Conservation (phyloP, 305 asterid genomes). For the Fraxinus baroniana region DNA sequence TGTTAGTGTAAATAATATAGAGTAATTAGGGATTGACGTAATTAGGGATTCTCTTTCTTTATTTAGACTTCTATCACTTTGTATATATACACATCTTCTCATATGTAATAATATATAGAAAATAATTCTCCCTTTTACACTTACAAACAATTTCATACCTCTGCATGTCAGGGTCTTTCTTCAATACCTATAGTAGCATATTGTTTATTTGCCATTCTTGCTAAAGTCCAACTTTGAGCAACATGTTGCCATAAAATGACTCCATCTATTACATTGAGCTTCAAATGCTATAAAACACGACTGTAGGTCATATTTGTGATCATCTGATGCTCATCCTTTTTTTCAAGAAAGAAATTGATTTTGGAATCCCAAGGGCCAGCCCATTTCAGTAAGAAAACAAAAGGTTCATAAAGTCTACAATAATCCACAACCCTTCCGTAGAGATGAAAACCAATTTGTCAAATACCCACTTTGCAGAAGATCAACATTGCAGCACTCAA, state of each 20-base stretch:
- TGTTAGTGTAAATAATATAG: too few species aligned
- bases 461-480: not conserved
- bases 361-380: not conserved
- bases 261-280: not conserved
- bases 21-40: too few species aligned
- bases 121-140: too few species aligned
- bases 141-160: not conserved
- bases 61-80: too few species aligned
- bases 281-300: too few species aligned
- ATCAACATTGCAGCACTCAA: not conserved
- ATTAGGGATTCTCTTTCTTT: too few species aligned
- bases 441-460: not conserved
- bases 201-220: not conserved
- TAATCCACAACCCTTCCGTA: not conserved
- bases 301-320: too few species aligned
- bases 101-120: too few species aligned
- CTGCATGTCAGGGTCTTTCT: not conserved
- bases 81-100: too few species aligned
- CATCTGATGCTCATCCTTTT: too few species aligned
- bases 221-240: not conserved
- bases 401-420: too few species aligned
- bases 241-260: not conserved
- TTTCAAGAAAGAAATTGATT: too few species aligned
- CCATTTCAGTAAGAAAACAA: not conserved
- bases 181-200: not conserved